Percentiles rank a stretch among this genome's conserved stretches.
Conservation (phyloP, 352 stramenopile species). For the Phytophthora syringae region DNA sequence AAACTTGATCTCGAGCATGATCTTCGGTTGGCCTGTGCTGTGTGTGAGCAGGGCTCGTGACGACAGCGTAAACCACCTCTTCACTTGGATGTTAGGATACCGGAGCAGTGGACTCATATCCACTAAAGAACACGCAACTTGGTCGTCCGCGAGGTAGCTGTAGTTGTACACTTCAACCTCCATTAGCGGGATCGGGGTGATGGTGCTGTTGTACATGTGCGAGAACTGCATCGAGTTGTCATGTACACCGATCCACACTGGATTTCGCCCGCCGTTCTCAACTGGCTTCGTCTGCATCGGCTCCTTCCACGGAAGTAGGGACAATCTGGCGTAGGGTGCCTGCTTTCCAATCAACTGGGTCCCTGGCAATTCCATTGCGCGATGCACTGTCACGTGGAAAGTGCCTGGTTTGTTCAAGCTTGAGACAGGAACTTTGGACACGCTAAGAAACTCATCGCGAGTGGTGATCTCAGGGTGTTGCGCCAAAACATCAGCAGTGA, state of each 20-base stretch:
- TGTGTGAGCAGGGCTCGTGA: slow-evolving; percentile 59
- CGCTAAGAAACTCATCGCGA: slow-evolving; percentile 54
- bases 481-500: slow-evolving; percentile 72
- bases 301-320: slow-evolving; percentile 86
- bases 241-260: slow-evolving; percentile 73
- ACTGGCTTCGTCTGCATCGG: slow-evolving; percentile 79
- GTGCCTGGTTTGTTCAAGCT: slow-evolving; percentile 70
- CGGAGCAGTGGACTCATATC: slow-evolving; percentile 85
- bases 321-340: slow-evolving; percentile 76
- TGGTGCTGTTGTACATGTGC: slow-evolving; percentile 91
- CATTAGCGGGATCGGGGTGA: slow-evolving; percentile 83
- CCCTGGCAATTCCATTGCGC: slow-evolving; percentile 74
- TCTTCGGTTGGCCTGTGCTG: slow-evolving; percentile 59
- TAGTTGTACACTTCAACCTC: slow-evolving; percentile 89
- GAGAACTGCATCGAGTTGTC: slow-evolving; percentile 86
- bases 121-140: slow-evolving; percentile 78
- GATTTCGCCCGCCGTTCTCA: slow-evolving; percentile 77
- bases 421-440: slow-evolving; percentile 52
- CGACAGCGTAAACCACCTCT: slow-evolving; percentile 86
- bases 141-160: slow-evolving; percentile 83
- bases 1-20: slow-evolving; percentile 84
- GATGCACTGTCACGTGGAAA: slow-evolving; percentile 79
- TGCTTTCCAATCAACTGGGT: slow-evolving; percentile 71
- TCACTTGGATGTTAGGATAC: slow-evolving; percentile 72
- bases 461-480: slow-evolving; percentile 63